Evolutionary conservation across 1,139 yeast species (phyloP), one percentile per base, ranked within the genome.

Genomic region (Candida sanyaensis): DNA sequence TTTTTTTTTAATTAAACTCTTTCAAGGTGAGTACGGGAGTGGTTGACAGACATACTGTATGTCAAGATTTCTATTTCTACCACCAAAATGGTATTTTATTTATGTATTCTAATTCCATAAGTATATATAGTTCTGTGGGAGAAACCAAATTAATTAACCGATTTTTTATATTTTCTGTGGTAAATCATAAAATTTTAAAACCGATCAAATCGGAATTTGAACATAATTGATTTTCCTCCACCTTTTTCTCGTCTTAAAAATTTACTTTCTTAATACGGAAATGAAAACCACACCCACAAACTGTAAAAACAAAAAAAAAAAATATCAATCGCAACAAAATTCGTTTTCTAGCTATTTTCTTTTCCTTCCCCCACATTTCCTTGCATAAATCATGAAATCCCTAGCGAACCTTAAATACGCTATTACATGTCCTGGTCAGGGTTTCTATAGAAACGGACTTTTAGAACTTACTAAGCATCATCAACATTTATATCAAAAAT

Each of bases 341-440:
- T 17, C 9, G 5, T 32, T 17, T 3, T 5, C 10, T 24, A n/a
- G 6, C 8, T 26, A 34, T 6, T 2, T 21, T 13, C n/a, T 11
- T 23, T 21, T 13, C n/a, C 6, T 23, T 13, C 31, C 41, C 30
- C 28, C 32, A 33, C 39, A 24, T 43, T 31, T 31, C 10, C 5
- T n/a, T 27, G 21, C 43, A 10, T 13, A 11, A 23, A 24, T 7
- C 7, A 24, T 26, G 34, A 41, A 26, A 27, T 11, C 13, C 8
- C n/a, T 36, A 36, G 5, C 29, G 11, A 24, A 11, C 5, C 24
- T 24, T 13, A 44, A 41, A 10, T 61, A 53, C 51, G 77, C 76
- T 2, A 51, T 74, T 4, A 63, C 75, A 1, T 71, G 73, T 48
- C 78, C 79, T 2, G 79, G 80, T 9, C 80, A 75, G 51, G 80